Evolutionary conservation across 83 land plant species (phyloP).

Genomic region (Picea abies): DNA sequence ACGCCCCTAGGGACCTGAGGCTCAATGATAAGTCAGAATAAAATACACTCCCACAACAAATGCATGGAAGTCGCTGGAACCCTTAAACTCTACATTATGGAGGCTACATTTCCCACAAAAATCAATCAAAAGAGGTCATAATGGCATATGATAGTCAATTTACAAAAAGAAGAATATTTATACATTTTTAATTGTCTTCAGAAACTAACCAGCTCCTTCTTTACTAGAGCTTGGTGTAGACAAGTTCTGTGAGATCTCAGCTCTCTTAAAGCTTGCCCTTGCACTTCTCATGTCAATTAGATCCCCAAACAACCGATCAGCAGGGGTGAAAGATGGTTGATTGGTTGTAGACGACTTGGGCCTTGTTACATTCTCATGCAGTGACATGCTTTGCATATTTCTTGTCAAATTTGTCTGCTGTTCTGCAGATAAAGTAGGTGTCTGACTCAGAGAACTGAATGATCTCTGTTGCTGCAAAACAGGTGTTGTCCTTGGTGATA

Average conservation of each 20-base stretch:
- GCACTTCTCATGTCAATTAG: constrained; percentile 12
- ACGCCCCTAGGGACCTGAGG: too few relatives aligned
- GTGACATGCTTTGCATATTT: constrained; percentile 7
- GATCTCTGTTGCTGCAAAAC: constrained; percentile 15
- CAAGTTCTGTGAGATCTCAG: constrained; percentile 1
- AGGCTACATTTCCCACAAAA: background rate
- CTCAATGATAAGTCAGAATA: too few relatives aligned
- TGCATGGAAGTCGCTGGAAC: too few relatives aligned
- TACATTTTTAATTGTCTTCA: background rate
- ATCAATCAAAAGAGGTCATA: constrained; percentile 3
- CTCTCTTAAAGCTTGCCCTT: constrained; percentile 5
- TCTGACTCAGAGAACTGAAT: background rate
- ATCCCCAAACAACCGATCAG: constrained; percentile 16
- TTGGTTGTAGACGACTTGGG: background rate
- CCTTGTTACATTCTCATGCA: constrained; percentile 8
- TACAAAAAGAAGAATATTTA: constrained; percentile 8
- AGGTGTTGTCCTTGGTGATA: background rate
- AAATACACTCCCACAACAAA: too few relatives aligned
- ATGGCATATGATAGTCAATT: constrained; percentile 1
- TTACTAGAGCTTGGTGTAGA: background rate
- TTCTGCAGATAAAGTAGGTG: constrained; percentile 4
- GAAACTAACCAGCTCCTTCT: background rate
- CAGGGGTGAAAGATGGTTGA: background rate
- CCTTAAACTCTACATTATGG: too few relatives aligned
- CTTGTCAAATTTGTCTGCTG: background rate